Conservation (phyloP, 2,329 filamentous ascomycete species). For the Colletotrichum sublineola region DNA sequence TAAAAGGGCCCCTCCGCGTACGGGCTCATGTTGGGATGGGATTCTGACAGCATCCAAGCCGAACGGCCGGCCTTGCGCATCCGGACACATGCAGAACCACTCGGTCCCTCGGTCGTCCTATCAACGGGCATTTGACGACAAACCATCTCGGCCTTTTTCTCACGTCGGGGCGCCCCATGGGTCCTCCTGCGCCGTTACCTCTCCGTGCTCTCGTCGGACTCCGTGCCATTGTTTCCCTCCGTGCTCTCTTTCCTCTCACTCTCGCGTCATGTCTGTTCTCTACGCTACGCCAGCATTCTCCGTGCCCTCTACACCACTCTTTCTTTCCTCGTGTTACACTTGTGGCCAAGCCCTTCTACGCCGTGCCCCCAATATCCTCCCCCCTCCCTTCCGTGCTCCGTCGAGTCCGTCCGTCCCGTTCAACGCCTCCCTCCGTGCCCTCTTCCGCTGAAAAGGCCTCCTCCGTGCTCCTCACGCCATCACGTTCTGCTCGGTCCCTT, state of each 20-base stretch:
- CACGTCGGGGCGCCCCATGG: background rate
- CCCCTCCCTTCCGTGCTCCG: constrained; percentile 19
- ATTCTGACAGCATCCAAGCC: constrained; percentile 28
- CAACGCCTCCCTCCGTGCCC: background rate
- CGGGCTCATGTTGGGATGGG: background rate
- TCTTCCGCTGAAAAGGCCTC: background rate
- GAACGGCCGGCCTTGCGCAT: constrained; percentile 1
- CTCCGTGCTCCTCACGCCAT: background rate
- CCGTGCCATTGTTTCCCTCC: constrained; percentile 14
- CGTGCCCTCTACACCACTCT: background rate
- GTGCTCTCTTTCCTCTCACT: background rate
- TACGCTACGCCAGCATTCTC: background rate
- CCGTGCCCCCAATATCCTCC: background rate
- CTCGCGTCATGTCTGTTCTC: constrained; percentile 7
- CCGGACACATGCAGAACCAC: background rate
- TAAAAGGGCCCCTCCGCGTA: background rate
- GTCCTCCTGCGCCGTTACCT: background rate
- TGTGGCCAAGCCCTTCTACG: background rate
- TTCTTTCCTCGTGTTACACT: background rate
- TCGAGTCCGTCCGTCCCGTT: constrained; percentile 13
- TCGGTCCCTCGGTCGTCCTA: constrained; percentile 38
- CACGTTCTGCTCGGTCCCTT: constrained; percentile 15
- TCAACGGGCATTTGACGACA: constrained; percentile 33
- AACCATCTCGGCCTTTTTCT: constrained; percentile 4
- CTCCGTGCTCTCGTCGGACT: constrained; percentile 3